phyloP scores from a whole-genome alignment of 148 eudicot genomes.

The Fagopyrum esculentum region DNA sequence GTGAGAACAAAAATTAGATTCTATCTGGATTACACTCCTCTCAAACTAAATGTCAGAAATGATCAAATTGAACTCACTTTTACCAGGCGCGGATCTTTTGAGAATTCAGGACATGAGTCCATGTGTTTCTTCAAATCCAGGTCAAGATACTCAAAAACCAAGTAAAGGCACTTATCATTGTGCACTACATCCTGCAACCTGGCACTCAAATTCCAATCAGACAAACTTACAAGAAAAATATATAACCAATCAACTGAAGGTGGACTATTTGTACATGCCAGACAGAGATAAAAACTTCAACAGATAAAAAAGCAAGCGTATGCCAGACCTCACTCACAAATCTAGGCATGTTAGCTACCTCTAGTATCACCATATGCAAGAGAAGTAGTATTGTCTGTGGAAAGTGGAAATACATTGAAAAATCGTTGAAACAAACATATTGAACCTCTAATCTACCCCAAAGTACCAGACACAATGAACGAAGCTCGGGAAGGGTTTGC shows the following conservation, averaged over 20 bases:
- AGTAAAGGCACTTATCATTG: constrained; percentile 85
- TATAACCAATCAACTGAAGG: neutral
- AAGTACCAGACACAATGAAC: neutral
- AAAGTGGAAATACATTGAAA: neutral
- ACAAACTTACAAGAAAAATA: neutral
- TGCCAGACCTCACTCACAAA: neutral
- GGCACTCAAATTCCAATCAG: constrained; percentile 18
- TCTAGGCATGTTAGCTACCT: constrained; percentile 5
- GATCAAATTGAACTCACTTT: constrained; percentile 46
- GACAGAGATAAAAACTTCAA: neutral
- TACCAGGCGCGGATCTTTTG: constrained; percentile 69
- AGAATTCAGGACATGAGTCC: constrained; percentile 89
- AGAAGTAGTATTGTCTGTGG: neutral
- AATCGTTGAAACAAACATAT: neutral
- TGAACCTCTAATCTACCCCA: neutral
- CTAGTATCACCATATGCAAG: neutral
- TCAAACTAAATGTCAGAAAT: neutral
- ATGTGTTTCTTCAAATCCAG: constrained; percentile 95
- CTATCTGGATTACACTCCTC: neutral
- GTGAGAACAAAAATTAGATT: neutral
- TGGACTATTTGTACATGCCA: neutral
- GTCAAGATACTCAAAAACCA: constrained; percentile 97
- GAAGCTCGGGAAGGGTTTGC: neutral
- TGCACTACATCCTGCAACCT: constrained; percentile 98
- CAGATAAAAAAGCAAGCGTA: neutral